These are phyloP conservation scores for Ophiostoma sp. DNA, from an alignment of 2,329 filamentous ascomycete species.

Conservation along the genomic window DNA sequence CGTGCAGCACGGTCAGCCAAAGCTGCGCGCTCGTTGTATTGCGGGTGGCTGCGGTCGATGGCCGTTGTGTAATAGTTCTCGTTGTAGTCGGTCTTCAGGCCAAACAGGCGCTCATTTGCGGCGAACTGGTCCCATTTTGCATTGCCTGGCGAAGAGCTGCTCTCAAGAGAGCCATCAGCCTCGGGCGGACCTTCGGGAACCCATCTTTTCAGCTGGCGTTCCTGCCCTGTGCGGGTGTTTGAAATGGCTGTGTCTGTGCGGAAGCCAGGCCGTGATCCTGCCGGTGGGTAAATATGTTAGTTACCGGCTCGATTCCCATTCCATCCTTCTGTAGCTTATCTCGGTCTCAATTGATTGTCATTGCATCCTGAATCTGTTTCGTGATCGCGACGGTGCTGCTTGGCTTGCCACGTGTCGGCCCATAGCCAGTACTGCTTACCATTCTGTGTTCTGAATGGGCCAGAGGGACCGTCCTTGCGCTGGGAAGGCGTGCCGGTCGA, in stretches of 20 bases:
- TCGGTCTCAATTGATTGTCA: not conserved
- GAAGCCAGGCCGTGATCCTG: constrained; percentile 65
- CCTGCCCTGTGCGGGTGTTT: constrained; percentile 60
- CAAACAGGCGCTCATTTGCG: constrained; percentile 80
- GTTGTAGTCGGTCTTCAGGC: constrained; percentile 82
- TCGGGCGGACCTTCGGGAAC: constrained; percentile 60
- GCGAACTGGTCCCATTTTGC: constrained; percentile 88
- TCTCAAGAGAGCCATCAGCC: constrained; percentile 67
- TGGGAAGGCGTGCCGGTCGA: constrained; percentile 34
- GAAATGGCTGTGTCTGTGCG: constrained; percentile 87
- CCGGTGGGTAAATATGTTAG: not conserved
- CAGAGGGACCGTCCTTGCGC: constrained; percentile 33
- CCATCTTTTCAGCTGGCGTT: constrained; percentile 78
- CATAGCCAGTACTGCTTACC: constrained; percentile 31
- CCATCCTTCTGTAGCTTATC: not conserved
- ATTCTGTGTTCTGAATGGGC: constrained; percentile 35
- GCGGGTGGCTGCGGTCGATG: constrained; percentile 77
- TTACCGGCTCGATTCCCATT: not conserved
- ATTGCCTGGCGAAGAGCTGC: constrained; percentile 37
- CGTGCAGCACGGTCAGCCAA: constrained; percentile 77
- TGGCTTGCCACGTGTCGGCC: constrained; percentile 14
- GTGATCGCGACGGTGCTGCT: not conserved
- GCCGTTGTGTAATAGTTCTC: constrained; percentile 91
- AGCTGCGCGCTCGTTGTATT: constrained; percentile 71
- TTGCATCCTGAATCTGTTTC: not conserved